phyloP scores from a whole-genome alignment of 768 basidiomycete species.

The Naganishia vishniacii region DNA sequence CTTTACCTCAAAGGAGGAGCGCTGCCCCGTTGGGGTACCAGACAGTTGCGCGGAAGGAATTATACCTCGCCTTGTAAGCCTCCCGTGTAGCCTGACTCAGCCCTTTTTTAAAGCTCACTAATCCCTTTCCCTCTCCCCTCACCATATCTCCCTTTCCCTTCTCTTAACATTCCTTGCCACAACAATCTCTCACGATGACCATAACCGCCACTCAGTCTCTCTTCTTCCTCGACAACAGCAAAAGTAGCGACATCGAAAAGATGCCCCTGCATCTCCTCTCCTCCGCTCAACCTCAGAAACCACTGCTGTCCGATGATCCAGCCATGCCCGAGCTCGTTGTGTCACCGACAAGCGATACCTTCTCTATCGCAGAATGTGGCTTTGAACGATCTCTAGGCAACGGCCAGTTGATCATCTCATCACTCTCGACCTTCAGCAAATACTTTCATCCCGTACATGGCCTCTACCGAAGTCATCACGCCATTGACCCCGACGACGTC shows the following conservation, averaged over 20 bases:
- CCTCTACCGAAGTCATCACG: neutral
- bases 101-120: neutral
- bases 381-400: neutral
- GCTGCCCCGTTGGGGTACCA: too few relatives aligned
- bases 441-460: constrained; percentile 16
- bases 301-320: neutral
- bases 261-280: constrained; percentile 8
- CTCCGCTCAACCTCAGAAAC: neutral
- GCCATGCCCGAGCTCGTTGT: neutral
- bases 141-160: too few relatives aligned
- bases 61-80: too few relatives aligned
- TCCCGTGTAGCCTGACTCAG: neutral
- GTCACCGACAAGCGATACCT: neutral
- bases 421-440: constrained; percentile 11
- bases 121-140: too few relatives aligned
- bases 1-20: too few relatives aligned
- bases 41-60: too few relatives aligned
- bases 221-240: neutral
- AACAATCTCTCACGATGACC: neutral
- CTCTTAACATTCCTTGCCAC: neutral
- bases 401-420: constrained; percentile 1
- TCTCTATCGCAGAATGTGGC: neutral
- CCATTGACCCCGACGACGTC: neutral
- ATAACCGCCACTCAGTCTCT: constrained; percentile 1
- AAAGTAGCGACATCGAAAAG: neutral